phyloP scores from a whole-genome alignment of 139 green algal species.

The Raphidocelis subcapitata region DNA sequence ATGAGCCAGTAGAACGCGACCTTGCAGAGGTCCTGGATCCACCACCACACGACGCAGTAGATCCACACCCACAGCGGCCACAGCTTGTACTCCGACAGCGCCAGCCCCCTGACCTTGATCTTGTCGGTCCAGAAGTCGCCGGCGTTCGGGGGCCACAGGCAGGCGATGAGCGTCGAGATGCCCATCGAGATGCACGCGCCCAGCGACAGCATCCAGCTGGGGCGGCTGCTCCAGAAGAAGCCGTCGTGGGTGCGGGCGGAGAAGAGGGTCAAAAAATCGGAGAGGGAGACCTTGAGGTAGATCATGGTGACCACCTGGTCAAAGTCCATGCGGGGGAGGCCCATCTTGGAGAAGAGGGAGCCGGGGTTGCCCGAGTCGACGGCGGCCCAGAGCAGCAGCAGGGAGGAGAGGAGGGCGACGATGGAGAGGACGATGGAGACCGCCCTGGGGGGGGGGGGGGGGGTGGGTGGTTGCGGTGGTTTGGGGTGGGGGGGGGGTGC shows the following conservation, averaged over 20 bases:
- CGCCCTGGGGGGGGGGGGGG: conserved; percentile 34
- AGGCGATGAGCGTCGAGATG: conserved; percentile 71
- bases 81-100: conserved; percentile 29
- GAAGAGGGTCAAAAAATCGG: conserved; percentile 88
- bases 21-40: conserved; percentile 57
- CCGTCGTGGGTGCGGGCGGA: conserved; percentile 69
- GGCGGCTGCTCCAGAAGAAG: conserved; percentile 69
- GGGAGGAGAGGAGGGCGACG: conserved; percentile 70
- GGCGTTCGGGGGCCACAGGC: conserved; percentile 52
- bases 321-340: conserved; percentile 56
- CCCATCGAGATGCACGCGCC: conserved; percentile 42
- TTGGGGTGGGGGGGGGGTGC: too few relatives aligned
- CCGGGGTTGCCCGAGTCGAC: conserved; percentile 58
- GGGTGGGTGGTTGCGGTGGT: too few relatives aligned
- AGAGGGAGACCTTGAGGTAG: conserved; percentile 85
- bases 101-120: too few relatives aligned
- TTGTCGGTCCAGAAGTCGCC: too few relatives aligned
- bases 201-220: conserved; percentile 26
- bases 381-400: conserved; percentile 73
- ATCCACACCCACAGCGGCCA: conserved; percentile 78
- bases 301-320: conserved; percentile 75
- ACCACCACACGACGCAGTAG: conserved; percentile 82
- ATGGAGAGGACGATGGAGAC: conserved; percentile 68
- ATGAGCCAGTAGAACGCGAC: conserved; percentile 54
- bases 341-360: conserved; percentile 39